phyloP scores from a whole-genome alignment of 305 asterid species.

The Fraxinus paxiana region DNA sequence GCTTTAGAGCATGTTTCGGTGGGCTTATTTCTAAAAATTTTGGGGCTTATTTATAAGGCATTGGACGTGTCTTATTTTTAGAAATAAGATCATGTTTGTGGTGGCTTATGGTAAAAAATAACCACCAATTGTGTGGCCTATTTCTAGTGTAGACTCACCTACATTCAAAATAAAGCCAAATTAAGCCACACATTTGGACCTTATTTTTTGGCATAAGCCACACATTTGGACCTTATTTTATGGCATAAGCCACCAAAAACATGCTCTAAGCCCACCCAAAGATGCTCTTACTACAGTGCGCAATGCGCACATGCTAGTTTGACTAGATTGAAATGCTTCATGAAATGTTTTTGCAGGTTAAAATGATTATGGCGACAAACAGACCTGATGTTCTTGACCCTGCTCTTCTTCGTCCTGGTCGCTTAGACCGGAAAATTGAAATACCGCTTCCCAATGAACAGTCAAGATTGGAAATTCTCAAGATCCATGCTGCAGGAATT shows the following conservation, averaged over 20 bases:
- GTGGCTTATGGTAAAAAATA: not conserved
- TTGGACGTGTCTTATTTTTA: not conserved
- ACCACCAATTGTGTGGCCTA: not conserved
- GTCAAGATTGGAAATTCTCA: constrained; percentile 88
- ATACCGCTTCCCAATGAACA: constrained; percentile 91
- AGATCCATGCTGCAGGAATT: constrained; percentile 89
- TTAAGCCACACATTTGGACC: no score
- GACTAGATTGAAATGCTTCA: constrained; percentile 16
- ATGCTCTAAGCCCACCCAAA: not conserved
- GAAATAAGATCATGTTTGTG: not conserved
- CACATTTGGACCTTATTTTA: not conserved
- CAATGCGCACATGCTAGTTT: not conserved
- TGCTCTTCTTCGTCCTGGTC: constrained; percentile 93
- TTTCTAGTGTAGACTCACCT: not conserved
- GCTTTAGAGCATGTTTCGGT: not conserved
- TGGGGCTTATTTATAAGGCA: not conserved
- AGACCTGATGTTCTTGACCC: constrained; percentile 93
- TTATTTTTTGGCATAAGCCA: no score
- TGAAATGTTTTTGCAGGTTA: constrained; percentile 49
- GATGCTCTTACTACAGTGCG: not conserved
- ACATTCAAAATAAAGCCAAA: not conserved
- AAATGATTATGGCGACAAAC: constrained; percentile 91
- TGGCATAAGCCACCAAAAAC: not conserved
- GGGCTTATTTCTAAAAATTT: not conserved
- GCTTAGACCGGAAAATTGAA: constrained; percentile 83